Percentiles rank a stretch among this genome's conserved stretches.
Evolutionary conservation across 1,284 basidiomycete genomes (phyloP).

Genomic region (Anthracocystis panici-leucophaei): DNA sequence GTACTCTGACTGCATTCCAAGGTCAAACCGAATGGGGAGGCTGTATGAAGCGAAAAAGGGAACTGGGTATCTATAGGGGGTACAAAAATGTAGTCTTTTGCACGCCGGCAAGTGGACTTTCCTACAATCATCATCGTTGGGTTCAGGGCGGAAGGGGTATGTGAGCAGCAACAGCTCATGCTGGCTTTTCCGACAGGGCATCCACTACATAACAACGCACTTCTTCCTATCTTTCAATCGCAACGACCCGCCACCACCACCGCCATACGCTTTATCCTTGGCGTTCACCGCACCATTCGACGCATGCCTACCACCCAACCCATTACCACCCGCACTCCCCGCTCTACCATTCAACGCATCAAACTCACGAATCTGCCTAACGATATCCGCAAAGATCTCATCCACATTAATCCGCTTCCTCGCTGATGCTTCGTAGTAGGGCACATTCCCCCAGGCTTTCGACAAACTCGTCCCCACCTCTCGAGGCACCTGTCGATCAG

Average conservation of each 20-base stretch:
- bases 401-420: constrained; percentile 63
- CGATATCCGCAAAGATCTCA: constrained; percentile 61
- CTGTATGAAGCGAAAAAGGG: not conserved
- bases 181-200: not conserved
- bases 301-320: constrained; percentile 6
- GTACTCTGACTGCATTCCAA: not conserved
- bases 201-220: constrained; percentile 55
- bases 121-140: not conserved
- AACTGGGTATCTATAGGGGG: constrained; percentile 22
- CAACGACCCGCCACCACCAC: constrained; percentile 15
- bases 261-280: constrained; percentile 15
- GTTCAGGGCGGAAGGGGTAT: constrained; percentile 6
- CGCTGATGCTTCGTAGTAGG: constrained; percentile 63
- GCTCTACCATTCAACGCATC: constrained; percentile 29
- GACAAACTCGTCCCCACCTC: constrained; percentile 64
- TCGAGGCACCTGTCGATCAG: constrained; percentile 61
- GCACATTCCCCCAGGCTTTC: constrained; percentile 63
- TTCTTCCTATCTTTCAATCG: constrained; percentile 41
- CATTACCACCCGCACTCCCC: not conserved
- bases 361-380: constrained; percentile 58
- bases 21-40: not conserved
- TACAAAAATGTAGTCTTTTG: not conserved
- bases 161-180: not conserved
- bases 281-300: constrained; percentile 8
- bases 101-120: constrained; percentile 15